Evolutionary conservation across 2,329 filamentous ascomycete genomes (phyloP), one percentile per base, ranked within the genome.

Genomic region (Aspergillus novofumigatus): DNA sequence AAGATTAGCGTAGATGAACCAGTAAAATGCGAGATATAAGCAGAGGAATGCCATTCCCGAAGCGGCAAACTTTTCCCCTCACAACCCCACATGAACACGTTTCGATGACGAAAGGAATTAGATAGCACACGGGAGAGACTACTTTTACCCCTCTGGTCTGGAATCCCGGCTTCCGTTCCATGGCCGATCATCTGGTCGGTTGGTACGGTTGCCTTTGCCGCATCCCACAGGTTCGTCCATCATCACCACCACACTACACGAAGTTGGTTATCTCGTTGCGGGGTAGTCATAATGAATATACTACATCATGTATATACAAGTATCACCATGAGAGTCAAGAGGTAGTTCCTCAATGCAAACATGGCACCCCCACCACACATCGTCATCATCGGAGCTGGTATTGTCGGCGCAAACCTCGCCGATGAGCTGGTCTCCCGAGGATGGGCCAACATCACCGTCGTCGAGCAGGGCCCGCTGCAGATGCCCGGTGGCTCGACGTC

Each of bases 401-500:
- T 87, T 56, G 85, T 87, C 57, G 85, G 85, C 49, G 79, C 80
- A 56, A 87, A 87, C 58, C 72, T 87, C 51, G 85, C 85, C 51
- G 85, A 87, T 63, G 85, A 87, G 77, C 79, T 87, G 65, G 78
- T 84, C 62, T 77, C 78, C 25, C 80, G 83, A 65, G 85, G 85
- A 75, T 87, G 85, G 84, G 80, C 69, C 54, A 72, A 86, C 68
- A 84, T 87, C 68, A 87, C 84, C 20, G 84, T 87, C 51, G 73
- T 87, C 60, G 85, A 87, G 61, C 85, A 87, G 69, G 85, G 85
- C 0, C 85, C 85, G 2, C 68, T 87, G 61, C 73, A 77, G 57
- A 81, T 87, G 78, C 85, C 85, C 0, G 85, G 85, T 26, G 85
- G 85, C 48, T 87, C 85, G 28, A 87, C 85, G 6, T 87, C 84